These are phyloP conservation scores for Amanita fuliginea DNA, from an alignment of 768 basidiomycete species.

Conservation along the genomic window DNA sequence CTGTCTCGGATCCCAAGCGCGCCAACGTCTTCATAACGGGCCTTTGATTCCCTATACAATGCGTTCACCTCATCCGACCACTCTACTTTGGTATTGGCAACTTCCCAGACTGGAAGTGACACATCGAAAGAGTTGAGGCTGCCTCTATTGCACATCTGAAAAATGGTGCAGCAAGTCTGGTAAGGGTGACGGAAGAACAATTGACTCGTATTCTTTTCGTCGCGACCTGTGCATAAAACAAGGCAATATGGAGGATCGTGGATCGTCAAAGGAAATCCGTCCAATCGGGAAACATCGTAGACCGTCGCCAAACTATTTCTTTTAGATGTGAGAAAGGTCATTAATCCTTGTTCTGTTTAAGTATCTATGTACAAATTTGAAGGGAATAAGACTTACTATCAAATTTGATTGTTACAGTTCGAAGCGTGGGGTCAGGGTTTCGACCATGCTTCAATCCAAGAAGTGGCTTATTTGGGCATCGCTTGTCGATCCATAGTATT, in stretches of 20 bases:
- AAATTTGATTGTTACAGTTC: slow-evolving; percentile 25
- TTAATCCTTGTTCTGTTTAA: slow-evolving; percentile 21
- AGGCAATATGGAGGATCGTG: slow-evolving; percentile 34
- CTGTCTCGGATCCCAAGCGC: slow-evolving; percentile 33
- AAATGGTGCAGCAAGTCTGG: slow-evolving; percentile 20
- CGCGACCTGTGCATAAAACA: slow-evolving; percentile 16
- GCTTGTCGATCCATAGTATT: slow-evolving; percentile 61
- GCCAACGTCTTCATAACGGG: slow-evolving; percentile 25
- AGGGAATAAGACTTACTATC: slow-evolving; percentile 20
- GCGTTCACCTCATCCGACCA: slow-evolving; percentile 31
- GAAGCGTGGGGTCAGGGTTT: slow-evolving; percentile 47
- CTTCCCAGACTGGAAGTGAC: slow-evolving; percentile 9
- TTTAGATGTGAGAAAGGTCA: slow-evolving; percentile 50
- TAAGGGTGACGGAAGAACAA: slow-evolving; percentile 23
- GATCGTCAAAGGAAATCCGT: slow-evolving; percentile 31
- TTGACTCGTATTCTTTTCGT: slow-evolving; percentile 18
- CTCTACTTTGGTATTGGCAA: slow-evolving; percentile 12
- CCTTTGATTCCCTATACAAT: slow-evolving; percentile 18
- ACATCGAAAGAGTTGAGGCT: slow-evolving; percentile 34
- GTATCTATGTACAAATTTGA: not conserved
- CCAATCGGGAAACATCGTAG: slow-evolving; percentile 45
- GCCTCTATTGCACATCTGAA: slow-evolving; percentile 39
- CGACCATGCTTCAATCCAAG: slow-evolving; percentile 53
- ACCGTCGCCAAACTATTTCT: slow-evolving; percentile 47
- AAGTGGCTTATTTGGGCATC: slow-evolving; percentile 45